These are phyloP conservation scores for Calvatia gigantea DNA, from an alignment of 768 basidiomycete genomes.

Conservation along the genomic window DNA sequence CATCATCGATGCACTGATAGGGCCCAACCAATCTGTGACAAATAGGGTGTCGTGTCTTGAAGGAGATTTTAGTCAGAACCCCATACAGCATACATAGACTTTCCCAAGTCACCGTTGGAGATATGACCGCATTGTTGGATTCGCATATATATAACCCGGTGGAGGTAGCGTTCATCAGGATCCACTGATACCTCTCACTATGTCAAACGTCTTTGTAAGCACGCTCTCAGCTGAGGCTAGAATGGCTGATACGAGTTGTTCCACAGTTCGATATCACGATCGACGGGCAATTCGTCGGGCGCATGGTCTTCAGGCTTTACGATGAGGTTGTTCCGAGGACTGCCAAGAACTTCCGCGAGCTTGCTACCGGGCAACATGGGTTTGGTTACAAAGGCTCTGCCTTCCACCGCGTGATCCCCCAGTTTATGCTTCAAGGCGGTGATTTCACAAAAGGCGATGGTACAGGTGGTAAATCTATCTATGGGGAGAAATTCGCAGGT, in stretches of 20 bases:
- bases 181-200: background rate
- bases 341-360: slow-evolving; percentile 82
- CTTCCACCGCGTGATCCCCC: slow-evolving; percentile 84
- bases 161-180: background rate
- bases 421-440: slow-evolving; percentile 87
- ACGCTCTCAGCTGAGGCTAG: background rate
- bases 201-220: slow-evolving; percentile 11
- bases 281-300: slow-evolving; percentile 36
- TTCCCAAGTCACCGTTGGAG: background rate
- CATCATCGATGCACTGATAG: background rate
- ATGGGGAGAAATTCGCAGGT: slow-evolving; percentile 67
- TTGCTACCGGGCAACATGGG: slow-evolving; percentile 71
- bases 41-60: background rate
- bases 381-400: slow-evolving; percentile 65
- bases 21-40: background rate
- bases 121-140: background rate
- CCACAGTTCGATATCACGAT: slow-evolving; percentile 65
- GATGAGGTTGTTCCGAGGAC: slow-evolving; percentile 77
- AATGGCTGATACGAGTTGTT: background rate
- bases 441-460: slow-evolving; percentile 73
- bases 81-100: background rate
- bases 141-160: background rate
- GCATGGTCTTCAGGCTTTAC: slow-evolving; percentile 81
- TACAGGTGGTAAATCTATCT: slow-evolving; percentile 80
- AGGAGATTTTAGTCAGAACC: background rate